Conservation (phyloP, 257 asterid species). For the Solanum clarkiae region DNA sequence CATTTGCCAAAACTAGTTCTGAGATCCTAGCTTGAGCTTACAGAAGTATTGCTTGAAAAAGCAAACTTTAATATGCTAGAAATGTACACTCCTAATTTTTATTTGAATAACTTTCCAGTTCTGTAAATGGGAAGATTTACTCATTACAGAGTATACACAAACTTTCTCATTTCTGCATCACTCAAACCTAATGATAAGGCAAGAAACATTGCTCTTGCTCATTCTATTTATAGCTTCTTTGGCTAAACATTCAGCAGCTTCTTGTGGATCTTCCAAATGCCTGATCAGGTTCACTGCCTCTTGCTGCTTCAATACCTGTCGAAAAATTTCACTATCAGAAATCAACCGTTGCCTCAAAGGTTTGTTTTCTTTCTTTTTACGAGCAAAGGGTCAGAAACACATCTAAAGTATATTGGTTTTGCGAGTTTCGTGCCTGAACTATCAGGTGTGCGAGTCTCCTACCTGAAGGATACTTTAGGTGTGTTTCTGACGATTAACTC, state of each 20-base stretch:
- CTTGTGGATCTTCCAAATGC: slow-evolving; percentile 51
- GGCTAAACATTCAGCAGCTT: slow-evolving; percentile 56
- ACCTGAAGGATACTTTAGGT: background rate
- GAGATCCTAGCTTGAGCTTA: background rate
- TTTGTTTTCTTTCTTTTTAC: background rate
- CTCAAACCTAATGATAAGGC: slow-evolving; percentile 44
- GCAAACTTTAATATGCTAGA: background rate
- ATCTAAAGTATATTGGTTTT: background rate
- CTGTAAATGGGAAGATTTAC: background rate
- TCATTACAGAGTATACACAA: background rate
- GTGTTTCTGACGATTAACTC: background rate
- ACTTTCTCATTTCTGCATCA: slow-evolving; percentile 3
- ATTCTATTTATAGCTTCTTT: slow-evolving; percentile 43
- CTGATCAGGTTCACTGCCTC: slow-evolving; percentile 58
- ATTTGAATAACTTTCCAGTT: background rate
- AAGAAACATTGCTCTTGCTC: slow-evolving; percentile 42
- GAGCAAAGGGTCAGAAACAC: background rate
- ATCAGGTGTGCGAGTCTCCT: background rate
- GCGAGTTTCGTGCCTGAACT: background rate
- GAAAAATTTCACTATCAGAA: background rate
- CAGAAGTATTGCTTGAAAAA: background rate
- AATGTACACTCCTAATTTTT: background rate
- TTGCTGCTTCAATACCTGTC: slow-evolving; percentile 49
- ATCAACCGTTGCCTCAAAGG: background rate
- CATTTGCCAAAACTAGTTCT: background rate